Percentiles rank a stretch among this genome's conserved stretches.
Conservation (phyloP, 2,329 filamentous ascomycete genomes). For the Purpureocillium lavendulum region DNA sequence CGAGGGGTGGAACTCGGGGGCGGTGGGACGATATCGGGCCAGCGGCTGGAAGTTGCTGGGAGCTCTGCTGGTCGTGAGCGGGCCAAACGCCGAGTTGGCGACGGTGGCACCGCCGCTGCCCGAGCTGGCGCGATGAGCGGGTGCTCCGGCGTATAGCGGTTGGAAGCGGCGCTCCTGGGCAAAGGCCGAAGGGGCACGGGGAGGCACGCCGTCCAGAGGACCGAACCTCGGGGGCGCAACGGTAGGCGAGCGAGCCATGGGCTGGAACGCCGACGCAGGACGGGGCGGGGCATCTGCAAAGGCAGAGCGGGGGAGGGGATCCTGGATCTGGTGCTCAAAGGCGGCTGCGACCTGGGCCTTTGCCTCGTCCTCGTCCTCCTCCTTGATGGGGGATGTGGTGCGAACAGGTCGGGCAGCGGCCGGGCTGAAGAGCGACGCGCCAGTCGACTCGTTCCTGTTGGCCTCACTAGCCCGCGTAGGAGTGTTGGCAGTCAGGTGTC, state of each 20-base stretch:
- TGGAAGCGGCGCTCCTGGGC: conserved; percentile 15
- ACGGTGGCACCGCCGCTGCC: conserved; percentile 7
- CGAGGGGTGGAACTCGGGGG: conserved; percentile 21
- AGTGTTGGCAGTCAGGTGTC: too few species aligned
- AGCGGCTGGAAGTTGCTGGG: conserved; percentile 3
- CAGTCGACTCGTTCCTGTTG: too few species aligned
- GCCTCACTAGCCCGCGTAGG: too few species aligned
- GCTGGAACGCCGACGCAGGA: conserved; percentile 17
- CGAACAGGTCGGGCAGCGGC: too few species aligned
- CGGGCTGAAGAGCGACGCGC: too few species aligned
- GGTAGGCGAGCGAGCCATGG: conserved; percentile 8
- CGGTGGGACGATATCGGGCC: conserved; percentile 20
- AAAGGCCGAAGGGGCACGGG: conserved; percentile 17
- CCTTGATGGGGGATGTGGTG: not conserved
- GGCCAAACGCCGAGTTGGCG: conserved; percentile 8
- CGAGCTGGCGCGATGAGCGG: conserved; percentile 11
- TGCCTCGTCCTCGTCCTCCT: conserved; percentile 2
- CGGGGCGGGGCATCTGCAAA: conserved; percentile 9
- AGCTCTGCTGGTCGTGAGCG: conserved; percentile 2
- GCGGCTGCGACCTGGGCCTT: too few species aligned
- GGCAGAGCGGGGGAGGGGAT: not conserved
- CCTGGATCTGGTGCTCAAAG: too few species aligned
- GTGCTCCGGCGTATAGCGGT: not conserved
- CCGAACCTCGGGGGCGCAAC: conserved; percentile 21
- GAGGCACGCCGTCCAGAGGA: conserved; percentile 17